phyloP scores from a whole-genome alignment of 1,139 yeast genomes.

The Nematodospora anomalae region DNA sequence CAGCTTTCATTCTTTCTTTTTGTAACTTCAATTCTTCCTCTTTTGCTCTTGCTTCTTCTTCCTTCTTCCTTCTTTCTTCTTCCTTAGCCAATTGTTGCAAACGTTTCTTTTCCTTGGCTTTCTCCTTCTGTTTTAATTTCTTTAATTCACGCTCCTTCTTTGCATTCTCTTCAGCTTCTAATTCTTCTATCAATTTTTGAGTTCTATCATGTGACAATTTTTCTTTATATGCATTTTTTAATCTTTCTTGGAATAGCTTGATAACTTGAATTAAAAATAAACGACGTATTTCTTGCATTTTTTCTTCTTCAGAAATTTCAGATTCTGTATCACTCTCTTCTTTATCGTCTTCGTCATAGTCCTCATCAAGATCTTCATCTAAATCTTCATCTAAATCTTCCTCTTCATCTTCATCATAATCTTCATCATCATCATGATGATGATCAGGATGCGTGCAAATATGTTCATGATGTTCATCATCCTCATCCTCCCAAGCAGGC shows the following conservation, averaged over 20 bases:
- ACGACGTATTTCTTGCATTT: slow-evolving; percentile 74
- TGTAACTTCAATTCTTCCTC: slow-evolving; percentile 35
- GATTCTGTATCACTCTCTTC: slow-evolving; percentile 38
- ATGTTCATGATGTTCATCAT: slow-evolving; percentile 16
- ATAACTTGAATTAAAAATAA: slow-evolving; percentile 74
- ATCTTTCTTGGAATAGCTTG: slow-evolving; percentile 67
- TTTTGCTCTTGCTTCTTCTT: slow-evolving; percentile 49
- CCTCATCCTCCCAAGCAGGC: slow-evolving; percentile 27
- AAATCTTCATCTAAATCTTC: slow-evolving; percentile 29
- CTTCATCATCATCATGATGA: slow-evolving; percentile 16
- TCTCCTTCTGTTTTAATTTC: slow-evolving; percentile 70
- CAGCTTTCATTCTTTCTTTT: slow-evolving; percentile 43
- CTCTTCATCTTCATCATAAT: slow-evolving; percentile 20
- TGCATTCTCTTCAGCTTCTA: slow-evolving; percentile 73
- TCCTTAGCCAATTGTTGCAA: slow-evolving; percentile 71
- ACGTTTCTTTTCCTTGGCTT: slow-evolving; percentile 75
- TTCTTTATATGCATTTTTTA: slow-evolving; percentile 71
- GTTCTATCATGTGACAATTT: slow-evolving; percentile 74
- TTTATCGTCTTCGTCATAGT: slow-evolving; percentile 31
- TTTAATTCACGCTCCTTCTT: slow-evolving; percentile 72
- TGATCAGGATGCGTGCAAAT: slow-evolving; percentile 6
- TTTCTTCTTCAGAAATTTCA: slow-evolving; percentile 60
- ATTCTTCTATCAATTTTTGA: slow-evolving; percentile 68
- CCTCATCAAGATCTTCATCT: slow-evolving; percentile 34
- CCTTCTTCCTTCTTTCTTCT: slow-evolving; percentile 63